Evolutionary conservation across 768 basidiomycete species (phyloP).

Genomic region (Mycena crocata): DNA sequence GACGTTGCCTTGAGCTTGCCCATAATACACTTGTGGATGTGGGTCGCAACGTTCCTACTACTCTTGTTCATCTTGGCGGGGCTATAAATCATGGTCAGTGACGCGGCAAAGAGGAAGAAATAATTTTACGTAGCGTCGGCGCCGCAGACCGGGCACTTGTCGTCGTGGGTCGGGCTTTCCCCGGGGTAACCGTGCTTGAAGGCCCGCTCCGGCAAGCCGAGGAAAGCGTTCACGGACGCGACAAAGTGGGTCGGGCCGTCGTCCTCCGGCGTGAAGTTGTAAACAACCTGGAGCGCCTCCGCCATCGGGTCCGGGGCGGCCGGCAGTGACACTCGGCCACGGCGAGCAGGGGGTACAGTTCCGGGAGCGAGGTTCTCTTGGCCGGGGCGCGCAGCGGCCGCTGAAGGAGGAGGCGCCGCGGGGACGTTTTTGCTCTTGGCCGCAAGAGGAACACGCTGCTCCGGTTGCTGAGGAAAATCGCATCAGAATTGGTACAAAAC

Average conservation of each 20-base stretch:
- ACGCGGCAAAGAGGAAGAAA: background rate
- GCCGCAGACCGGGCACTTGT: background rate
- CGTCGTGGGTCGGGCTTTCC: background rate
- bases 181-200: conserved; percentile 1
- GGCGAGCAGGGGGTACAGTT: background rate
- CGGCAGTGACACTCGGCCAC: background rate
- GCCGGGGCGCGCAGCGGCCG: background rate
- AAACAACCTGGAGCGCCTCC: background rate
- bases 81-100: background rate
- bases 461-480: background rate
- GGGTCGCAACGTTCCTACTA: background rate
- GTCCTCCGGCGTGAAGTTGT: conserved; percentile 2
- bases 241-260: background rate
- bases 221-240: background rate
- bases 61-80: conserved; percentile 1
- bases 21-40: background rate
- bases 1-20: background rate
- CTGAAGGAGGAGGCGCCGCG: background rate
- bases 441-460: background rate
- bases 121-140: background rate
- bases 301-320: background rate
- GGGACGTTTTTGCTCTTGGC: background rate
- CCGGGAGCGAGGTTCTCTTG: background rate
- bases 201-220: background rate
- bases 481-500: too few species aligned